These are phyloP conservation scores for Ceraceosorus guamensis DNA, from an alignment of 1,284 basidiomycete genomes.

Conservation along the genomic window DNA sequence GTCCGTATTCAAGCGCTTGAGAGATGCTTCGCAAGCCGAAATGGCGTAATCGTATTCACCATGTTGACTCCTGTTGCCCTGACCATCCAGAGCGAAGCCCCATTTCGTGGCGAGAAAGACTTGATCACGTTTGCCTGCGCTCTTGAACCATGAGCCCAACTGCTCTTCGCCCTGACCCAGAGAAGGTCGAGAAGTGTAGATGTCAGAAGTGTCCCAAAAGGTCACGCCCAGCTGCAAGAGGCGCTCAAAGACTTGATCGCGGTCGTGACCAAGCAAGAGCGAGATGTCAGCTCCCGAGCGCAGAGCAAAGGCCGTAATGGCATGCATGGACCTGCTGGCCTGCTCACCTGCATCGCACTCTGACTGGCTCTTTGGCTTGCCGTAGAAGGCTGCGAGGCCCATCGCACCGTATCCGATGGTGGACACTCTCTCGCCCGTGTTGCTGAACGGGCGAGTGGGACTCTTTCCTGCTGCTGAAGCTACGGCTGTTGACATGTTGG, in stretches of 20 bases:
- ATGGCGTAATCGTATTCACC: slow-evolving; percentile 40
- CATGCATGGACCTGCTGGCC: too few relatives aligned
- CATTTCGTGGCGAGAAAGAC: slow-evolving; percentile 51
- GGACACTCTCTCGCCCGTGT: not conserved
- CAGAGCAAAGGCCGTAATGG: too few relatives aligned
- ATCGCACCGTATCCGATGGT: slow-evolving; percentile 20
- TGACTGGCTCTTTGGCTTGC: slow-evolving; percentile 13
- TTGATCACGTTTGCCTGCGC: slow-evolving; percentile 41
- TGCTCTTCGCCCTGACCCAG: slow-evolving; percentile 49
- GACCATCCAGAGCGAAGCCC: slow-evolving; percentile 29
- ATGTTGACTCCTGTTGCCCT: slow-evolving; percentile 13
- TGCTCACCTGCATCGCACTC: slow-evolving; percentile 15
- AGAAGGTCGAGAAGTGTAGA: slow-evolving; percentile 22
- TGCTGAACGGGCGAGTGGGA: not conserved
- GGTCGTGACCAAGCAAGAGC: too few relatives aligned
- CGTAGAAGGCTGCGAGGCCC: slow-evolving; percentile 30
- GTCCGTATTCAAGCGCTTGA: slow-evolving; percentile 44
- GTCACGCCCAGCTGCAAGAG: slow-evolving; percentile 20
- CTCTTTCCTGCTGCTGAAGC: too few relatives aligned
- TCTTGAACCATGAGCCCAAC: slow-evolving; percentile 46
- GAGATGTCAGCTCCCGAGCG: too few relatives aligned
- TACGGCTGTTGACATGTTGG: too few relatives aligned
- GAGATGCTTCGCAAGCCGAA: slow-evolving; percentile 44
- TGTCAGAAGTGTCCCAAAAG: slow-evolving; percentile 28
- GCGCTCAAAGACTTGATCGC: slow-evolving; percentile 14